phyloP scores from a whole-genome alignment of 108 stramenopile genomes.

The Pseudonitzschia delicatissima region DNA sequence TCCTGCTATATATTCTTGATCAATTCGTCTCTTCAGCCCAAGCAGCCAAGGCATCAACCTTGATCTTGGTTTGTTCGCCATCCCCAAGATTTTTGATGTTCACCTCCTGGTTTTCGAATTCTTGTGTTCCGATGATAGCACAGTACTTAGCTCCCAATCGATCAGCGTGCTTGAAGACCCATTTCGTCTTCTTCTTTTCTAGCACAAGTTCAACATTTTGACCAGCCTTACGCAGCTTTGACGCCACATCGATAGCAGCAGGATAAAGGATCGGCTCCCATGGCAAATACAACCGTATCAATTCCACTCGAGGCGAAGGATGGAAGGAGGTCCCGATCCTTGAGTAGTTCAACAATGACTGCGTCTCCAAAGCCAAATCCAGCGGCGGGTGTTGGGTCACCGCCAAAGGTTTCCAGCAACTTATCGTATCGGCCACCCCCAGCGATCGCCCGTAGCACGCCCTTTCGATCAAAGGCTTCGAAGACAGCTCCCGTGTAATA shows the following conservation, averaged over 20 bases:
- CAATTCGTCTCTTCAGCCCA: slow-evolving; percentile 3
- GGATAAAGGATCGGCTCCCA: slow-evolving; percentile 62
- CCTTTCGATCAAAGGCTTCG: slow-evolving; percentile 95
- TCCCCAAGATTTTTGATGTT: slow-evolving; percentile 70
- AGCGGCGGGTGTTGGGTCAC: slow-evolving; percentile 90
- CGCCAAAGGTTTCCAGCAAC: slow-evolving; percentile 94
- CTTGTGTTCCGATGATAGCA: slow-evolving; percentile 85
- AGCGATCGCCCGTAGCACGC: slow-evolving; percentile 94
- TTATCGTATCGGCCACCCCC: slow-evolving; percentile 98
- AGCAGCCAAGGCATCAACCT: not conserved
- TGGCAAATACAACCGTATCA: slow-evolving; percentile 86
- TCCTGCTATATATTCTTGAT: no score
- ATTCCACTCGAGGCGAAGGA: slow-evolving; percentile 72
- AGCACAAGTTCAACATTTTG: slow-evolving; percentile 89
- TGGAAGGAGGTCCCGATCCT: slow-evolving; percentile 85
- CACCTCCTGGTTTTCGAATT: slow-evolving; percentile 83
- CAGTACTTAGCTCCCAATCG: slow-evolving; percentile 82
- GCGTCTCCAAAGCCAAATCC: slow-evolving; percentile 99
- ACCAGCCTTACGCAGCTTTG: slow-evolving; percentile 66
- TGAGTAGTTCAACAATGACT: slow-evolving; percentile 94
- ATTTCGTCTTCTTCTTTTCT: slow-evolving; percentile 91
- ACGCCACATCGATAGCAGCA: slow-evolving; percentile 62
- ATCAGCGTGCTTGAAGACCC: slow-evolving; percentile 95
- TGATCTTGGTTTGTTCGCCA: slow-evolving; percentile 40
- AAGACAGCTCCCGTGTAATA: slow-evolving; percentile 98